Evolutionary conservation across 1,139 yeast species (phyloP).

Genomic region (Arxiozyma bovina): DNA sequence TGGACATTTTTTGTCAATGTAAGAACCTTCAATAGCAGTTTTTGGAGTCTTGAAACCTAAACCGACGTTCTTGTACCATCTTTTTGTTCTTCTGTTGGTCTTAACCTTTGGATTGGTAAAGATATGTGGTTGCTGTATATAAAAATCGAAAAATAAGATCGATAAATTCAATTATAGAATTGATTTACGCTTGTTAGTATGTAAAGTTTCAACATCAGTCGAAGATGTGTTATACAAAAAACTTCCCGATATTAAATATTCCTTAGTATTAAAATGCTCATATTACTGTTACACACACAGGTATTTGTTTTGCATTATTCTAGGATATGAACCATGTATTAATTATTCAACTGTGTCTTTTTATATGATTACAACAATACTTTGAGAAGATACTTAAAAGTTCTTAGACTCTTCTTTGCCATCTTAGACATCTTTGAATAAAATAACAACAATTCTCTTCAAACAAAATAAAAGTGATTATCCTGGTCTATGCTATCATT

Average conservation of each 20-base stretch:
- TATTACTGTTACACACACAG: not conserved
- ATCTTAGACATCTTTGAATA: not conserved
- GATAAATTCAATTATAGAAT: not conserved
- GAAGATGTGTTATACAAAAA: not conserved
- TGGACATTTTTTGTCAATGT: slow-evolving; percentile 99
- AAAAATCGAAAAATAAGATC: not conserved
- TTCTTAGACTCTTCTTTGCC: not conserved
- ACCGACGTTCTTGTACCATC: slow-evolving; percentile 99
- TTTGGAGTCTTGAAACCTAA: slow-evolving; percentile 99
- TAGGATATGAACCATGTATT: too few species aligned
- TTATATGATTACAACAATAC: too few species aligned
- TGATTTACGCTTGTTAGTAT: not conserved
- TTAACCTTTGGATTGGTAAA: slow-evolving; percentile 99
- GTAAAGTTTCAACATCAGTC: not conserved
- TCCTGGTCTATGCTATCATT: not conserved
- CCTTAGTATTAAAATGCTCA: too few species aligned
- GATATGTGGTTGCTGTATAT: slow-evolving; percentile 93
- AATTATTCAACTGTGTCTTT: not conserved
- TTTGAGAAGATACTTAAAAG: too few species aligned
- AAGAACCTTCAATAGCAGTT: slow-evolving; percentile 95
- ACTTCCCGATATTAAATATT: not conserved
- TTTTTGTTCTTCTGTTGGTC: slow-evolving; percentile 98
- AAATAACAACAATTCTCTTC: too few species aligned
- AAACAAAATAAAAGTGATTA: too few species aligned
- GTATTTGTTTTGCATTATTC: not conserved